phyloP scores from a whole-genome alignment of 2,329 filamentous ascomycete genomes.

The Sporothrix phasma region DNA sequence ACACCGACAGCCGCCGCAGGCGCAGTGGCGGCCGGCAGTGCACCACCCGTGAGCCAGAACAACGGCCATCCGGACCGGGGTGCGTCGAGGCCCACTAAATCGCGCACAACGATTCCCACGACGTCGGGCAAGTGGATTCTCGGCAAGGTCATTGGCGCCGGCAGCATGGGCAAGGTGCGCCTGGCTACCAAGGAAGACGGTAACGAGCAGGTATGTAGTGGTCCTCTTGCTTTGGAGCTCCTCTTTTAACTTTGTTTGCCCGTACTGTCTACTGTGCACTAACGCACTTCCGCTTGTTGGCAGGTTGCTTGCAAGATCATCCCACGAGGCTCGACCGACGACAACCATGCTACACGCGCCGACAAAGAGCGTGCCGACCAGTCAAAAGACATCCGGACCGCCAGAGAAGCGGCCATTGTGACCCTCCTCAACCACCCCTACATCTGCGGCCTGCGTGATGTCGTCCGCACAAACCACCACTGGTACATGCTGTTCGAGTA shows the following conservation, averaged over 20 bases:
- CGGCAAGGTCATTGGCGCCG: conserved; percentile 92
- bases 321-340: conserved; percentile 78
- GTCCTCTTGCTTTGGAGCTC: background rate
- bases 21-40: conserved; percentile 28
- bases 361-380: conserved; percentile 87
- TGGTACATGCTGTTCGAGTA: conserved; percentile 99
- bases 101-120: conserved; percentile 76
- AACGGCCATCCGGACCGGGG: conserved; percentile 24
- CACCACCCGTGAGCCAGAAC: background rate
- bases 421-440: conserved; percentile 90
- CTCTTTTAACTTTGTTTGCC: conserved; percentile 3
- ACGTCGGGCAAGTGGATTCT: conserved; percentile 88
- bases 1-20: conserved; percentile 27
- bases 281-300: background rate
- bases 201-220: conserved; percentile 68
- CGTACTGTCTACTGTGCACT: background rate
- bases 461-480: conserved; percentile 91
- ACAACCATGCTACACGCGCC: conserved; percentile 59
- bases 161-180: conserved; percentile 99
- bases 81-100: conserved; percentile 42
- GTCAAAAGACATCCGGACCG: conserved; percentile 91
- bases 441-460: conserved; percentile 90
- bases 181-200: conserved; percentile 83
- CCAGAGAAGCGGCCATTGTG: conserved; percentile 91
- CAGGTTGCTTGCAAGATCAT: conserved; percentile 97